Evolutionary conservation across 257 asterid species (phyloP), one percentile per base, ranked within the genome.

Genomic region (Solanum gracilifrons): DNA sequence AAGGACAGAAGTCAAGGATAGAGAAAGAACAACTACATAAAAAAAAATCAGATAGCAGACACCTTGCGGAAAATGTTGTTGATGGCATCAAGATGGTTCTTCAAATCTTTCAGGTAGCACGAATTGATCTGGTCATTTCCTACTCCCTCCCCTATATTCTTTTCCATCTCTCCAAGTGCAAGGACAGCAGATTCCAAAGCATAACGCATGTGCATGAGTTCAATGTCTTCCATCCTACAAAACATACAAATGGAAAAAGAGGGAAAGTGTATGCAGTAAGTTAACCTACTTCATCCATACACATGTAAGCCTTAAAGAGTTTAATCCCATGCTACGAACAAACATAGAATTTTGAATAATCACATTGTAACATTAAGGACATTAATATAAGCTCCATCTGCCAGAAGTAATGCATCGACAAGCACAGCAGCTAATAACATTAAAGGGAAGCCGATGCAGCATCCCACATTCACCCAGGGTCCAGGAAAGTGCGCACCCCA

Each of bases 181-280:
- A 94, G 93, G 91, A 97, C 91, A 88, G 98, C 94, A 91, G 96
- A 93, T 89, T 95, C 98, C 91, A 97, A 93, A 91, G 98, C 98
- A 93, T 95, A 97, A 86, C 99, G 95, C 98, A 97, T 95, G 94
- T 95, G 98, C 93, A 97, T 92, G 90, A 97, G 98, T 89, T 95
- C 99, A 83, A 95, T 90, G 93, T 97, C 99, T 93, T 97, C 98
- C 98, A 95, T 92, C 98, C 99, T 97, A 91, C 87, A 88, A 90
- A 87, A 87, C 51, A 83, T 60, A 91, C 62, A 80, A 82, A 88
- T 46, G 88, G 83, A 86, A 82, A 74, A 58, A 82, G 51, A 80
- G 86, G 15, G 64, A 85, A 87, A 80, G 83, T 76, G 82, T 72
- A 68, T 69, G 27, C 85, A 39, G 51, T 71, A 55, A 71, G 83